phyloP scores from a whole-genome alignment of 2,329 filamentous ascomycete genomes.

The Pezicula neosporulosa region DNA sequence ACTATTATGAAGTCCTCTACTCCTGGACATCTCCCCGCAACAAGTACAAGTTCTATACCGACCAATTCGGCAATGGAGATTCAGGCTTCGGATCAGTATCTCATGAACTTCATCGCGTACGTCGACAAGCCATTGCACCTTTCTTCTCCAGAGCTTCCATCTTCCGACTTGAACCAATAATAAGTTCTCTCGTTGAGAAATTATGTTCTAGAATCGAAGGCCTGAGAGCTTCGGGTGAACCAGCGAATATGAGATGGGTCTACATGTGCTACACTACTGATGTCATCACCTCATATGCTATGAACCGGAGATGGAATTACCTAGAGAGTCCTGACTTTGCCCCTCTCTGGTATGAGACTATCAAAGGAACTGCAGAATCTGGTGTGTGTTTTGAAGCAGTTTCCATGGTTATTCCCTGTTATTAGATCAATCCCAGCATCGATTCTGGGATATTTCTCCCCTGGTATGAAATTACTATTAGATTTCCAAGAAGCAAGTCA shows the following conservation, averaged over 20 bases:
- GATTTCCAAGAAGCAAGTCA: constrained; percentile 10
- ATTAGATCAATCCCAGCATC: constrained; percentile 6
- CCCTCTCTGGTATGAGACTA: constrained; percentile 13
- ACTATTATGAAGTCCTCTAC: constrained; percentile 23
- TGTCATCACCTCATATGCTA: constrained; percentile 26
- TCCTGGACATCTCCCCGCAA: constrained; percentile 2
- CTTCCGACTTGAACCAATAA: constrained; percentile 13
- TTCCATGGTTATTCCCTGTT: constrained; percentile 12
- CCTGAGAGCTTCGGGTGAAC: constrained; percentile 6
- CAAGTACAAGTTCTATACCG: constrained; percentile 4
- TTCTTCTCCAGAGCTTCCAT: constrained; percentile 12
- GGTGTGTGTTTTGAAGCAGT: constrained; percentile 17
- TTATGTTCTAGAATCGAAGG: constrained; percentile 14
- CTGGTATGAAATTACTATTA: constrained; percentile 11
- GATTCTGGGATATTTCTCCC: constrained; percentile 8
- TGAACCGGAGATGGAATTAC: constrained; percentile 19
- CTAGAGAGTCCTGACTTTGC: constrained; percentile 19
- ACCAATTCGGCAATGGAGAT: constrained; percentile 3
- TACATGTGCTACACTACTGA: constrained; percentile 21
- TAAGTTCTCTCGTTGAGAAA: constrained; percentile 15
- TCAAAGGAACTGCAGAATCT: constrained; percentile 8
- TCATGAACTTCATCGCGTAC: constrained; percentile 8
- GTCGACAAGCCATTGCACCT: constrained; percentile 8
- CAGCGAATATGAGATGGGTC: constrained; percentile 11
- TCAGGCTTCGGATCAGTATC: constrained; percentile 7